Evolutionary conservation across 1,139 yeast genomes (phyloP).

Genomic region (Taphrina flavorubra): DNA sequence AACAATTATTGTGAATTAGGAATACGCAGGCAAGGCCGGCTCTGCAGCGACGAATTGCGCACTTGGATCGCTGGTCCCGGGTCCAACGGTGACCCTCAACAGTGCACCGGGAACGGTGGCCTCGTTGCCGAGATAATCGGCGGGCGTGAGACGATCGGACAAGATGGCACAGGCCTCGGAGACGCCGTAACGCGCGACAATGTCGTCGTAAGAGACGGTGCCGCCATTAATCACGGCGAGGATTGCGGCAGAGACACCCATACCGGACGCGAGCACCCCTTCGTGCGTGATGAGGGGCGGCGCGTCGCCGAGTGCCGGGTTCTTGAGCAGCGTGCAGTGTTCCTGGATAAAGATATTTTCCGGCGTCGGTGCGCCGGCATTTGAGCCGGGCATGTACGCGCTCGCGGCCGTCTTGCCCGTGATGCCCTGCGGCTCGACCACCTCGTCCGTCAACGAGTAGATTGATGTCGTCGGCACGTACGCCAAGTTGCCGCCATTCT

Average conservation of each 20-base stretch:
- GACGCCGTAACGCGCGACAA: conserved; percentile 8
- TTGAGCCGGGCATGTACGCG: conserved; percentile 25
- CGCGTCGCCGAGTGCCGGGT: background rate
- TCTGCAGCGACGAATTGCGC: conserved; percentile 25
- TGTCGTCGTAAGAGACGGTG: conserved; percentile 11
- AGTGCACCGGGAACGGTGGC: conserved; percentile 29
- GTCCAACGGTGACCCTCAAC: conserved; percentile 8
- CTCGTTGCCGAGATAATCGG: conserved; percentile 31
- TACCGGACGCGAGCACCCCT: conserved; percentile 29
- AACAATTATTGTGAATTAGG: background rate
- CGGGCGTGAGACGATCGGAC: conserved; percentile 8
- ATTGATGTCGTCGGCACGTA: conserved; percentile 28
- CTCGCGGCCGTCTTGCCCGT: conserved; percentile 27
- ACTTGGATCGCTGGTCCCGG: conserved; percentile 6
- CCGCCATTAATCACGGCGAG: conserved; percentile 12
- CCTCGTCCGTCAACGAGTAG: conserved; percentile 24
- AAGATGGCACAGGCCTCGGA: conserved; percentile 23
- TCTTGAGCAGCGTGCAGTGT: background rate
- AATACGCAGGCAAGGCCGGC: conserved; percentile 9
- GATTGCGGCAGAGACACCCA: conserved; percentile 32
- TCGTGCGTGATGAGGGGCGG: conserved; percentile 39
- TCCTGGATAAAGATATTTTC: conserved; percentile 27
- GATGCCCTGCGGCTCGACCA: conserved; percentile 30
- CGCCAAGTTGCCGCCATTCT: conserved; percentile 12
- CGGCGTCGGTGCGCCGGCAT: conserved; percentile 8